These are phyloP conservation scores for Aspergillus alliaceus DNA, from an alignment of 2,329 filamentous ascomycete species.

Conservation along the genomic window DNA sequence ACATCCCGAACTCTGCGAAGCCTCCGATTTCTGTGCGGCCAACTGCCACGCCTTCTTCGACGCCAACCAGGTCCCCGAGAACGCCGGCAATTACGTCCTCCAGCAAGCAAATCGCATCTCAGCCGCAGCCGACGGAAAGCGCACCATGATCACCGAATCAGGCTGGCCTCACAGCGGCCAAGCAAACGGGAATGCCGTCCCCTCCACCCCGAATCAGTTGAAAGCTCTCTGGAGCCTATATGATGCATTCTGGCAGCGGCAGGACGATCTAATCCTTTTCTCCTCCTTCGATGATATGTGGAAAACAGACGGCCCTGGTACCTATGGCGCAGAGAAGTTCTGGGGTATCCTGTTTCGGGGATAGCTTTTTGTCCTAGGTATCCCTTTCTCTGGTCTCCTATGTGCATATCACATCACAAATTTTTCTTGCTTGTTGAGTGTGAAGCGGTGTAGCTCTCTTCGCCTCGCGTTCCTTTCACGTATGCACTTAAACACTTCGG, in stretches of 20 bases:
- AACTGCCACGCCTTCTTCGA: constrained; percentile 89
- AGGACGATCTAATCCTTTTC: constrained; percentile 63
- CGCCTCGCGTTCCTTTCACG: too few relatives aligned
- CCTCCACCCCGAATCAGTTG: constrained; percentile 65
- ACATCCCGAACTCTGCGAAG: constrained; percentile 68
- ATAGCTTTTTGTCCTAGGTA: constrained; percentile 4
- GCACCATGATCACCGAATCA: constrained; percentile 74
- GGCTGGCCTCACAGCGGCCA: constrained; percentile 76
- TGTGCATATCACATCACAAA: too few relatives aligned
- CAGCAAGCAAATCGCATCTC: constrained; percentile 54
- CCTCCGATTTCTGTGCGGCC: constrained; percentile 75
- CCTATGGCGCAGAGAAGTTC: constrained; percentile 71
- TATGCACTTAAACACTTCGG: too few relatives aligned
- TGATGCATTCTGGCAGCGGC: constrained; percentile 51
- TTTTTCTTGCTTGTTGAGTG: too few relatives aligned
- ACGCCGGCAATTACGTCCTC: constrained; percentile 68
- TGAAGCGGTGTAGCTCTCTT: too few relatives aligned
- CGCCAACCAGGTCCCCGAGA: constrained; percentile 55
- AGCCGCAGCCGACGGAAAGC: constrained; percentile 54
- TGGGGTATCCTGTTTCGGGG: constrained; percentile 61
- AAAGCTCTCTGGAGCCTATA: constrained; percentile 66
- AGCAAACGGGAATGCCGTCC: constrained; percentile 67
- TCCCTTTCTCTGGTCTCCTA: neutral
- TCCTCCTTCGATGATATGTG: constrained; percentile 77
- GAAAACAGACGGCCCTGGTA: constrained; percentile 65